phyloP scores from a whole-genome alignment of 768 basidiomycete species.

The Rhizopogon vesiculosus region DNA sequence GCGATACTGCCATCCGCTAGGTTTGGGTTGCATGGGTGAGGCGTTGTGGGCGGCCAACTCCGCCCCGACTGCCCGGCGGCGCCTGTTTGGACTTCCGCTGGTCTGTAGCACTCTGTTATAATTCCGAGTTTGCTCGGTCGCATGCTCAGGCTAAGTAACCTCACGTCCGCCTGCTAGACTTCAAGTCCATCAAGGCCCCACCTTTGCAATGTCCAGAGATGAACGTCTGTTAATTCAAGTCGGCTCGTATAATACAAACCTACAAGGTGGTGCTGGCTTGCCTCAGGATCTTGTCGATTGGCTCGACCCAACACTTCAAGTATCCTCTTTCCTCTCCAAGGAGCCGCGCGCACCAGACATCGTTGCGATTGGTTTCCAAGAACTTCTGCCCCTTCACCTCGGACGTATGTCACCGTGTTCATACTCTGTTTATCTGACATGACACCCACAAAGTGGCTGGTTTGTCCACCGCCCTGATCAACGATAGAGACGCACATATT shows the following conservation, averaged over 20 bases:
- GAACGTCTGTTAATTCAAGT: conserved; percentile 63
- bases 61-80: too few relatives aligned
- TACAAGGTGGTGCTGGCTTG: conserved; percentile 69
- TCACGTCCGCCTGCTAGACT: neutral
- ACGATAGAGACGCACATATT: conserved; percentile 67
- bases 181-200: conserved; percentile 5
- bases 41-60: too few relatives aligned
- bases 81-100: too few relatives aligned
- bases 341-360: conserved; percentile 72
- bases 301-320: conserved; percentile 79
- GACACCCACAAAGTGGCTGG: conserved; percentile 59
- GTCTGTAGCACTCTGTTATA: too few relatives aligned
- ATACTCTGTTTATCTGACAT: conserved; percentile 1
- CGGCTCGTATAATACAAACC: conserved; percentile 88
- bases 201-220: conserved; percentile 7
- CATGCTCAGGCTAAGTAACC: neutral
- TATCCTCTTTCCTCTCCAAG: conserved; percentile 65
- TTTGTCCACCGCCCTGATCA: conserved; percentile 63
- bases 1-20: conserved; percentile 6
- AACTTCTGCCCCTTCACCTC: conserved; percentile 85
- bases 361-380: conserved; percentile 90
- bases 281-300: conserved; percentile 90
- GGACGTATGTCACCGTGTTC: conserved; percentile 54
- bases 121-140: too few relatives aligned
- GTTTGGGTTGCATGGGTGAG: neutral